These are phyloP conservation scores for Rachicladosporium sp. DNA, from an alignment of 2,329 filamentous ascomycete species.

Conservation along the genomic window DNA sequence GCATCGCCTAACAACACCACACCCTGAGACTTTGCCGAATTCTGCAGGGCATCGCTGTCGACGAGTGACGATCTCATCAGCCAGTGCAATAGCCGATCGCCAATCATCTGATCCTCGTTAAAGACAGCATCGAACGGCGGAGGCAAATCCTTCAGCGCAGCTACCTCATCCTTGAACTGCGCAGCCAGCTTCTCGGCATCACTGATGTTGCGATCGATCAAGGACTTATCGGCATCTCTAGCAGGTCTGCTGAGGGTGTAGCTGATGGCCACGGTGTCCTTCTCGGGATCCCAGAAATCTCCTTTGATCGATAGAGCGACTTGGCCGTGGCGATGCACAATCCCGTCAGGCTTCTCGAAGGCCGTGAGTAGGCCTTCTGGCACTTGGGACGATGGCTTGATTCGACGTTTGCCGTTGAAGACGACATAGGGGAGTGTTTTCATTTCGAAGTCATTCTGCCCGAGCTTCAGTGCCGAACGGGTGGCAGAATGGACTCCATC, in stretches of 20 bases:
- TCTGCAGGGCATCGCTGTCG: slow-evolving; percentile 12
- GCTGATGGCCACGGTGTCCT: slow-evolving; percentile 21
- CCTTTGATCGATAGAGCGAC: slow-evolving; percentile 23
- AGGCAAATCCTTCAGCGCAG: slow-evolving; percentile 13
- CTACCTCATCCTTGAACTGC: slow-evolving; percentile 25
- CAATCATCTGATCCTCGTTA: slow-evolving; percentile 17
- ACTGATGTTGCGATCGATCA: slow-evolving; percentile 21
- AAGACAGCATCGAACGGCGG: slow-evolving; percentile 25
- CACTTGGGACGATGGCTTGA: slow-evolving; percentile 9
- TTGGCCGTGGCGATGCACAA: slow-evolving; percentile 10
- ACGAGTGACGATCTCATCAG: slow-evolving; percentile 27
- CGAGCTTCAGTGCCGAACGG: neutral
- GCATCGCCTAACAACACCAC: slow-evolving; percentile 29
- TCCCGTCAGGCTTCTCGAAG: slow-evolving; percentile 7
- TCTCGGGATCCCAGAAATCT: slow-evolving; percentile 9
- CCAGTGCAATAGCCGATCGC: slow-evolving; percentile 29
- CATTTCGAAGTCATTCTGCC: slow-evolving; percentile 7
- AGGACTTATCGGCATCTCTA: slow-evolving; percentile 15
- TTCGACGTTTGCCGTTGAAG: slow-evolving; percentile 22
- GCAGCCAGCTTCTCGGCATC: slow-evolving; percentile 24
- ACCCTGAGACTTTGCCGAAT: slow-evolving; percentile 13
- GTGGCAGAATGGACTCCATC: slow-evolving; percentile 28
- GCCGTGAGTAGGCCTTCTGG: slow-evolving; percentile 1
- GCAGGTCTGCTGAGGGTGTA: slow-evolving; percentile 29
- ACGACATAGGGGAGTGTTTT: slow-evolving; percentile 26